These are phyloP conservation scores for Pleurotus platypus DNA, from an alignment of 768 basidiomycete species.

Conservation along the genomic window DNA sequence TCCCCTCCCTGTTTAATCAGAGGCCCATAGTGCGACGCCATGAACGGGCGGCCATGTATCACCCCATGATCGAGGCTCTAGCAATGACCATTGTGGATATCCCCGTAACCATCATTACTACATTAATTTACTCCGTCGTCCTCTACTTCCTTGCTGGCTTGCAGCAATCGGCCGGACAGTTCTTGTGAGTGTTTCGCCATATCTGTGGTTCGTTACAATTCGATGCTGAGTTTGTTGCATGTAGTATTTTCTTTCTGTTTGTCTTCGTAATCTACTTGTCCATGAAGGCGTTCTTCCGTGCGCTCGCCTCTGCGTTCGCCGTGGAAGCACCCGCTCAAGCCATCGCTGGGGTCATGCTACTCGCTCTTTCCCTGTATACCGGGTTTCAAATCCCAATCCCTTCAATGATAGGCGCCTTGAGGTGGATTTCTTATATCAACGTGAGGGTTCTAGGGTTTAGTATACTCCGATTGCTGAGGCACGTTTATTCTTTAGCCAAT, in stretches of 20 bases:
- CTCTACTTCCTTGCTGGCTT: slow-evolving; percentile 63
- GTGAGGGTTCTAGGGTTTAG: slow-evolving; percentile 26
- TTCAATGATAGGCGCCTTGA: slow-evolving; percentile 64
- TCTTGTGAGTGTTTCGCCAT: slow-evolving; percentile 52
- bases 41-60: slow-evolving; percentile 57
- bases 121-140: slow-evolving; percentile 40
- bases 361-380: slow-evolving; percentile 23
- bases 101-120: slow-evolving; percentile 49
- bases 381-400: slow-evolving; percentile 43
- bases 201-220: not conserved
- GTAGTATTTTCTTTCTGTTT: slow-evolving; percentile 57
- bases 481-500: slow-evolving; percentile 43
- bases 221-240: too few species aligned
- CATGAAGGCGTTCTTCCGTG: slow-evolving; percentile 77
- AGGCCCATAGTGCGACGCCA: slow-evolving; percentile 59
- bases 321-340: slow-evolving; percentile 62
- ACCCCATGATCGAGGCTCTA: slow-evolving; percentile 48
- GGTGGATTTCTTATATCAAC: slow-evolving; percentile 65
- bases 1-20: slow-evolving; percentile 54
- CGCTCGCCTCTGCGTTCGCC: slow-evolving; percentile 55
- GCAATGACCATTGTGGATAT: slow-evolving; percentile 51
- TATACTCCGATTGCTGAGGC: not conserved
- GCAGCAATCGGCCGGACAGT: slow-evolving; percentile 51
- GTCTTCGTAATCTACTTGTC: slow-evolving; percentile 52
- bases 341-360: slow-evolving; percentile 41